phyloP scores from a whole-genome alignment of 1,284 basidiomycete species.

The Mycosarcoma maydis region DNA sequence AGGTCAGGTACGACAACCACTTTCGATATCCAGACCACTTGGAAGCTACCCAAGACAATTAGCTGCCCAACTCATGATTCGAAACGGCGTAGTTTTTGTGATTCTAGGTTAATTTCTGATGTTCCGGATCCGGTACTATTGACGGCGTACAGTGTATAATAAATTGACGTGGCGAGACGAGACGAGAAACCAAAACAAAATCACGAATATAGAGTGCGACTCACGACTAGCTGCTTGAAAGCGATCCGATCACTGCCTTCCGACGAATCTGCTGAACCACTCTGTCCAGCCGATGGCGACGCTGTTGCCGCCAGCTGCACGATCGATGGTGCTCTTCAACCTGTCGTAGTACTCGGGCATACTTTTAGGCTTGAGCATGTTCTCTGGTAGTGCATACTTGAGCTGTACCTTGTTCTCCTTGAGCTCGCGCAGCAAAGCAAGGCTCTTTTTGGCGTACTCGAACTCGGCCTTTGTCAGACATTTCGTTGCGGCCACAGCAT shows the following conservation, averaged over 20 bases:
- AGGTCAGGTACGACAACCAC: constrained; percentile 25
- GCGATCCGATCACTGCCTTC: constrained; percentile 7
- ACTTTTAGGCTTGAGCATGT: constrained; percentile 50
- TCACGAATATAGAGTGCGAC: no score
- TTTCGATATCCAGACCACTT: constrained; percentile 40
- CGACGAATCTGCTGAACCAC: constrained; percentile 55
- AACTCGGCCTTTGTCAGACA: constrained; percentile 28
- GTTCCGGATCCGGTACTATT: no score
- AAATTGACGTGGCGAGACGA: no score
- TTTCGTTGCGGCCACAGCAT: constrained; percentile 16
- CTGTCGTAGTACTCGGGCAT: constrained; percentile 56
- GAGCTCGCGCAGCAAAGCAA: constrained; percentile 38
- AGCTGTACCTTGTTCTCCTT: constrained; percentile 43
- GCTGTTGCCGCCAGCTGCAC: constrained; percentile 46
- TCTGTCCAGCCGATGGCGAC: constrained; percentile 28
- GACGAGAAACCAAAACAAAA: no score
- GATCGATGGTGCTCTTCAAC: constrained; percentile 44
- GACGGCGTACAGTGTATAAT: no score
- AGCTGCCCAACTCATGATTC: no score
- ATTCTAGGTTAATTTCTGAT: no score
- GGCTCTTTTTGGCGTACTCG: constrained; percentile 38
- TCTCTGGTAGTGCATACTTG: constrained; percentile 45
- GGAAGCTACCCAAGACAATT: constrained; percentile 13
- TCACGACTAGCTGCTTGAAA: no score
- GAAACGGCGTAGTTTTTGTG: no score